Evolutionary conservation across 306 rosid genomes (phyloP), one percentile per base, ranked within the genome.

Genomic region (Luffa aegyptiaca): DNA sequence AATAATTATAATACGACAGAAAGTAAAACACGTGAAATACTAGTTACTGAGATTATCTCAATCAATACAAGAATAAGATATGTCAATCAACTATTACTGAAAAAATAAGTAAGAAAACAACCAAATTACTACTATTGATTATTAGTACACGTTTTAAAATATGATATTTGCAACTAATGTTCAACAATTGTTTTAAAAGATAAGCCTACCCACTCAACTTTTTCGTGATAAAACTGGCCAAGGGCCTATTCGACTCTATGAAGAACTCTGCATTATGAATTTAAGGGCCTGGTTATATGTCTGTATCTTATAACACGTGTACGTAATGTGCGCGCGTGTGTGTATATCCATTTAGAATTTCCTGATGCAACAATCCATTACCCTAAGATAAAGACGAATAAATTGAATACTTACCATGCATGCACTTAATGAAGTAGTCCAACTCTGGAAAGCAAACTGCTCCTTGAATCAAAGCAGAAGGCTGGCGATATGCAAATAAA

Each of bases 401-500:
- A 26, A 21, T 44, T 42, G 48, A 21, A 31, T 73, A 77, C 89
- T 90, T 90, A 93, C 99, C 99, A 79, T 95, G 99, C 97, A 95
- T 89, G 86, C 91, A 86, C 87, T 95, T 95, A 80, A 93, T 82
- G 79, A 95, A 93, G 90, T 87, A 84, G 84, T 87, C 94, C 87
- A 95, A 82, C 85, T 95, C 97, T 0, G 93, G 58, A 78, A 90
- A 84, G 86, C 92, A 90, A 86, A 87, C 85, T 80, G 88, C 86
- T 76, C 93, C 95, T 81, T 89, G 91, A 85, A 85, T 85, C 81
- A 88, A 71, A 80, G 95, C 86, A 65, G 85, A 76, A 20, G 93
- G 97, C 82, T 91, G 97, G 48, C 88, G 96, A 63, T 88, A 90
- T 73, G 86, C 97, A 74, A 95, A 95, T 85, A 88, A 91, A 0